Evolutionary conservation across 2,329 filamentous ascomycete genomes (phyloP).

Genomic region (Hypoxylon sp.): DNA sequence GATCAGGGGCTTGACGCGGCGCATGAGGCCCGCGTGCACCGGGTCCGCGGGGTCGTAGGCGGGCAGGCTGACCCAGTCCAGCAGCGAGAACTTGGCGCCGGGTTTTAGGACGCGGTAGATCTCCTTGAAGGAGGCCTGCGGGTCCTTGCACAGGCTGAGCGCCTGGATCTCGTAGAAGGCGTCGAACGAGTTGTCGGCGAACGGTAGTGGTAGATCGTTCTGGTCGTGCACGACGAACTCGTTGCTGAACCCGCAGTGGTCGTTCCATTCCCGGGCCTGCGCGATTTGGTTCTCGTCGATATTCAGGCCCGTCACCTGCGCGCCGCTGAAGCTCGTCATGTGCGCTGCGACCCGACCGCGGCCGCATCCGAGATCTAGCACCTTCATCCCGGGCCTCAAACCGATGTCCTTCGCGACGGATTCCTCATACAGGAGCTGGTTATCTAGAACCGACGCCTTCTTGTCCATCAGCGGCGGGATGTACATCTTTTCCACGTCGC

Average conservation of each 20-base stretch:
- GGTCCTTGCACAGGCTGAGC: slow-evolving; percentile 64
- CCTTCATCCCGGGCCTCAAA: slow-evolving; percentile 58
- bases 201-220: slow-evolving; percentile 64
- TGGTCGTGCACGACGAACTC: slow-evolving; percentile 64
- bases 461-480: slow-evolving; percentile 66
- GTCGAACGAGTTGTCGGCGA: slow-evolving; percentile 61
- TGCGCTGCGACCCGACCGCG: slow-evolving; percentile 66
- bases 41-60: slow-evolving; percentile 60
- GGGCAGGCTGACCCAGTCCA: slow-evolving; percentile 66
- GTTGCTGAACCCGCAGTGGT: slow-evolving; percentile 53
- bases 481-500: slow-evolving; percentile 70
- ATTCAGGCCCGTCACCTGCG: slow-evolving; percentile 63
- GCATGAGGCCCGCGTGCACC: slow-evolving; percentile 63
- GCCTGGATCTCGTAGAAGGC: slow-evolving; percentile 70
- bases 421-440: slow-evolving; percentile 65
- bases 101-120: slow-evolving; percentile 63
- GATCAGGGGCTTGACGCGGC: slow-evolving; percentile 66
- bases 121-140: slow-evolving; percentile 60
- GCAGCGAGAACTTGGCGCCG: slow-evolving; percentile 61
- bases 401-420: slow-evolving; percentile 61
- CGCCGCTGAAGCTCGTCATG: slow-evolving; percentile 62
- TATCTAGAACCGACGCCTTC: slow-evolving; percentile 61
- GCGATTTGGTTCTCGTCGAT: slow-evolving; percentile 64
- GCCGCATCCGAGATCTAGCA: slow-evolving; percentile 65
- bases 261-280: slow-evolving; percentile 50